Conservation (phyloP, 1,284 basidiomycete genomes). For the Neotropicomus parvogracilis region DNA sequence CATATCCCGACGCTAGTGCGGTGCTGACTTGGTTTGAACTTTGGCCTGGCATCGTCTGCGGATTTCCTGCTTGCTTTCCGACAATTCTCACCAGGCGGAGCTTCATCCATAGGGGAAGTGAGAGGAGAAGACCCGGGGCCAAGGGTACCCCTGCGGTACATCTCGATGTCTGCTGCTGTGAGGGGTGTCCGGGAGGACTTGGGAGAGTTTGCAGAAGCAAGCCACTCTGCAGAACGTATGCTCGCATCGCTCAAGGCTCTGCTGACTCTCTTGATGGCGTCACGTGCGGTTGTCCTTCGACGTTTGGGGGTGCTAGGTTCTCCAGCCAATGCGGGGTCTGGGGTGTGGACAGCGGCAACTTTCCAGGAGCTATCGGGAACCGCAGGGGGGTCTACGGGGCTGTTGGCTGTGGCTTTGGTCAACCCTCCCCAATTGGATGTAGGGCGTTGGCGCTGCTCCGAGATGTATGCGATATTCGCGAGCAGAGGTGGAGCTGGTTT, state of each 20-base stretch:
- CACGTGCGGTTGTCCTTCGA: constrained; percentile 15
- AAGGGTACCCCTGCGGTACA: constrained; percentile 24
- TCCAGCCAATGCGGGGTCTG: not conserved
- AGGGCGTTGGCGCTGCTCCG: constrained; percentile 6
- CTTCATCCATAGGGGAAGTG: not conserved
- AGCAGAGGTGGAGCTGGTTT: constrained; percentile 33
- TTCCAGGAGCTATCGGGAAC: constrained; percentile 8
- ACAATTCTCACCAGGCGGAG: constrained; percentile 1
- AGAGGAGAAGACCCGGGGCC: constrained; percentile 9
- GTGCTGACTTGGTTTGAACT: not conserved
- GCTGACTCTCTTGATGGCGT: constrained; percentile 24
- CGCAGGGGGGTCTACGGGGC: constrained; percentile 4
- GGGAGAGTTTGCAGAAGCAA: constrained; percentile 25
- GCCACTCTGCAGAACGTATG: constrained; percentile 32
- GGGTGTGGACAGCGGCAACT: not conserved
- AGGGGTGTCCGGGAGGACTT: constrained; percentile 13
- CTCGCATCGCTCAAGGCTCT: constrained; percentile 30
- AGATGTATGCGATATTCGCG: constrained; percentile 10
- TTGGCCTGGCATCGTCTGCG: constrained; percentile 2
- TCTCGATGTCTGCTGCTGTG: constrained; percentile 26
- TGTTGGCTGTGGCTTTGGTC: constrained; percentile 1
- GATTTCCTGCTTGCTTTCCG: constrained; percentile 3
- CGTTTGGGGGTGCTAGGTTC: constrained; percentile 14
- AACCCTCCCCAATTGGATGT: constrained; percentile 29
- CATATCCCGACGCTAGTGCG: constrained; percentile 41